Evolutionary conservation across 2,329 filamentous ascomycete genomes (phyloP).

Genomic region (Talaromyces rugulosus): DNA sequence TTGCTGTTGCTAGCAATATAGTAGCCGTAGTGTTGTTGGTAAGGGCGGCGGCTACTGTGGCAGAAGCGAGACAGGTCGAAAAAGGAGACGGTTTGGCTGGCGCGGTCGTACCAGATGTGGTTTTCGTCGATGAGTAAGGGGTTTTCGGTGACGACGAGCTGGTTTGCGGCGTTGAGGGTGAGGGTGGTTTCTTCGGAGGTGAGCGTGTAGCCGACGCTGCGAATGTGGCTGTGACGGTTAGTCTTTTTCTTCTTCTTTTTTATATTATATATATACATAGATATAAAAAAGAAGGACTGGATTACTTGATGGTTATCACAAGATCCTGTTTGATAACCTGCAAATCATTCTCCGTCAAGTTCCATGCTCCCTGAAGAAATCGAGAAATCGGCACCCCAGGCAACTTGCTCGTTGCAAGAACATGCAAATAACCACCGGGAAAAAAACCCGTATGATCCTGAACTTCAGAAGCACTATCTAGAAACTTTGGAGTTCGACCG

Average conservation of each 20-base stretch:
- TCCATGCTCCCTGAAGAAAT: not conserved
- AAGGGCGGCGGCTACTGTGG: not conserved
- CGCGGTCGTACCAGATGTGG: not conserved
- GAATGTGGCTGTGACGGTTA: not conserved
- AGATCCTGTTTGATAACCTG: not conserved
- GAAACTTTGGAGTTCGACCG: not conserved
- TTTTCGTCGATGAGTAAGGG: not conserved
- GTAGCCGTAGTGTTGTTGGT: not conserved
- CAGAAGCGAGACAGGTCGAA: not conserved
- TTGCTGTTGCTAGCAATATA: not conserved
- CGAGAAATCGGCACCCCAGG: not conserved
- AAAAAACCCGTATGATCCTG: not conserved
- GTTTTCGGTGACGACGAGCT: not conserved
- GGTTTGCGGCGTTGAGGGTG: not conserved
- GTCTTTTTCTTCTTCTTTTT: no score
- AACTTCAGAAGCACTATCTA: not conserved
- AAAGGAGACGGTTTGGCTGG: not conserved
- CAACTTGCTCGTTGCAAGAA: not conserved
- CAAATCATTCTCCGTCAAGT: not conserved
- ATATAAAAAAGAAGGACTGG: not conserved
- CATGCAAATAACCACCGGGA: conserved; percentile 3
- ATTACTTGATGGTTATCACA: not conserved
- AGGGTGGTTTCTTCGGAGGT: not conserved
- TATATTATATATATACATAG: no score
- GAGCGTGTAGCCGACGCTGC: not conserved